Base-by-base conservation (phyloP, 2,329 filamentous ascomycete genomes). In the Emergomyces orientalis region DNA sequence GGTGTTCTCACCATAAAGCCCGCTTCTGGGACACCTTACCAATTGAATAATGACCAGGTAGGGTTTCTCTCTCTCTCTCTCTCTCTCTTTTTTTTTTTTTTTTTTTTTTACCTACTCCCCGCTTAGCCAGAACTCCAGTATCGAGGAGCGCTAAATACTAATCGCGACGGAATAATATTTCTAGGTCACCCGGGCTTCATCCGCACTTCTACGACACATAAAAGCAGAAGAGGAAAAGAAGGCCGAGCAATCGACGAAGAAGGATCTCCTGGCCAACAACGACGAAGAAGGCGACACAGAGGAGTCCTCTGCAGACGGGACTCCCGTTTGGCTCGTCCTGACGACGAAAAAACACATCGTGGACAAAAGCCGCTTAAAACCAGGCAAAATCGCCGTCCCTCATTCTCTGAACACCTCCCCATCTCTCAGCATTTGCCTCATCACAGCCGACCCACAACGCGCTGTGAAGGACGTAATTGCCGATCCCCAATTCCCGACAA, bases 381-480 rank as follows among this genome's bases (percentile, higher is more conserved):
- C 92, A 34, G 84, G 84, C 75, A 95, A 93, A 78, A 90, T 97
- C 71, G 70, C 81, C 68, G 80, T 96, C 61, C 90, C 91, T 57
- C 87, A 95, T 76, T 81, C 89, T 11, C 83, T 96, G 66, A 87
- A 89, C 77, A 80, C 83, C 67, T 83, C 86, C 67, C 78, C 83
- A 63, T 83, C 83, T 62, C 79, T 86, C 63, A 88, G 86, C 69
- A 82, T 97, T 76, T 97, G 92, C 78, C 81, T 97, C 65, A 95
- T 96, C 75, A 90, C 88, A 62, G 90, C 91, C 69, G 86, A 88
- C 68, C 86, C 86, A 1, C 91, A 96, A 81, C 86, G 91, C 67
- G 84, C 86, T 62, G 96, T 94, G 83, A 97, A 97, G 81, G 88
- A 97, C 76, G 82, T 95, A 55, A 83, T 97, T 66, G 87, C 86